Evolutionary conservation across 2,329 filamentous ascomycete genomes (phyloP).

Genomic region (Beauveria asiatica): DNA sequence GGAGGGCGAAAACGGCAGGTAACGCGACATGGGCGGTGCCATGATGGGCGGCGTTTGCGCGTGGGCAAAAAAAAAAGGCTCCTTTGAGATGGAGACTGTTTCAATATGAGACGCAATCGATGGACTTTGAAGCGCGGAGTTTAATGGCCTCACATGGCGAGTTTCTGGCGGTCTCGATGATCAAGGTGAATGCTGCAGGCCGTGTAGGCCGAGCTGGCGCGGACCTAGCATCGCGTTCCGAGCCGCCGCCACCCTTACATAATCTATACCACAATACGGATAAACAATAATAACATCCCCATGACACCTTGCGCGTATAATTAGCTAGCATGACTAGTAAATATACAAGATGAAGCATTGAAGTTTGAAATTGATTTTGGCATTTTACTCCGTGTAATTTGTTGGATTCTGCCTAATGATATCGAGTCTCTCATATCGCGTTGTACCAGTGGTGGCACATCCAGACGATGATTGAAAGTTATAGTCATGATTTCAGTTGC

Average conservation of each 20-base stretch:
- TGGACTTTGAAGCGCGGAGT: not conserved
- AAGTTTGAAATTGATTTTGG: too few relatives aligned
- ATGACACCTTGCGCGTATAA: not conserved
- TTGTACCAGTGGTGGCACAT: too few relatives aligned
- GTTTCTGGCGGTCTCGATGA: not conserved
- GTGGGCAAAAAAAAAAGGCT: not conserved
- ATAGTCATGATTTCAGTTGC: too few relatives aligned
- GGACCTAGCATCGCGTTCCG: conserved; percentile 11
- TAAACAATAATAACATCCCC: not conserved
- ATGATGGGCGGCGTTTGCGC: conserved; percentile 19
- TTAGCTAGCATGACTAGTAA: too few relatives aligned
- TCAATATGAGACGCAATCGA: not conserved
- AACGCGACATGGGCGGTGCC: conserved; percentile 30
- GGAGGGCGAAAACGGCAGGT: conserved; percentile 49
- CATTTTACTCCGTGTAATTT: too few relatives aligned
- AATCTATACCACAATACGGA: conserved; percentile 6
- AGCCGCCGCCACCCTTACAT: conserved; percentile 3
- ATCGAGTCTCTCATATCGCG: too few relatives aligned
- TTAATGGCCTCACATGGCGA: conserved; percentile 4
- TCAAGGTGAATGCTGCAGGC: not conserved
- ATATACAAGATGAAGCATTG: too few relatives aligned
- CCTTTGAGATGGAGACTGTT: not conserved
- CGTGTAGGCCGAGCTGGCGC: conserved; percentile 4
- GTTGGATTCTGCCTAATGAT: too few relatives aligned
- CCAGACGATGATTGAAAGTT: too few relatives aligned